Evolutionary conservation across 192 early-diverging fungal species (phyloP).

Genomic region (Entomortierella beljakovae): DNA sequence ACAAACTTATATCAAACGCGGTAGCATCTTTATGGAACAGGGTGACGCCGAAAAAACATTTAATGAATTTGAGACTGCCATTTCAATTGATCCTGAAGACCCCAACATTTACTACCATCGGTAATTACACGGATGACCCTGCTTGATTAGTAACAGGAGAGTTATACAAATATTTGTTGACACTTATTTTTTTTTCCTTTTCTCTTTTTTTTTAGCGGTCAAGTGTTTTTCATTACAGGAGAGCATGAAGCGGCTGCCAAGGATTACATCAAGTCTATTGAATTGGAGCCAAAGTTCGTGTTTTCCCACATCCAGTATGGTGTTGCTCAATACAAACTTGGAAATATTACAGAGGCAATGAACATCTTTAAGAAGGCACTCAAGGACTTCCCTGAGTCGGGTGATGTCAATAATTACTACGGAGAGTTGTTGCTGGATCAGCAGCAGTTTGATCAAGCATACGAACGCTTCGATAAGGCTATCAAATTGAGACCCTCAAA

Average conservation of each 20-base stretch:
- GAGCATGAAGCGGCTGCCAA: constrained; percentile 83
- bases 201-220: constrained; percentile 54
- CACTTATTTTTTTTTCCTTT: background rate
- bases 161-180: no score
- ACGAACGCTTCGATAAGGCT: constrained; percentile 90
- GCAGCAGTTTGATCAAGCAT: constrained; percentile 83
- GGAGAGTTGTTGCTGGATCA: constrained; percentile 95
- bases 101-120: constrained; percentile 94
- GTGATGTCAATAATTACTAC: constrained; percentile 97
- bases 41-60: constrained; percentile 70
- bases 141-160: no score
- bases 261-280: constrained; percentile 85
- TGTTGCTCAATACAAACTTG: constrained; percentile 92
- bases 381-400: constrained; percentile 78
- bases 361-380: constrained; percentile 84
- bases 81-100: constrained; percentile 73
- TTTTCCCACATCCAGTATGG: constrained; percentile 96
- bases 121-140: no score
- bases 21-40: constrained; percentile 92
- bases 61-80: constrained; percentile 77
- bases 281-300: constrained; percentile 84
- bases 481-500: constrained; percentile 81
- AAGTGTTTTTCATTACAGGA: constrained; percentile 87
- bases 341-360: constrained; percentile 79
- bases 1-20: constrained; percentile 89